Base-by-base conservation (phyloP, 1,284 basidiomycete species). In the Malassezia yamatoensis region DNA sequence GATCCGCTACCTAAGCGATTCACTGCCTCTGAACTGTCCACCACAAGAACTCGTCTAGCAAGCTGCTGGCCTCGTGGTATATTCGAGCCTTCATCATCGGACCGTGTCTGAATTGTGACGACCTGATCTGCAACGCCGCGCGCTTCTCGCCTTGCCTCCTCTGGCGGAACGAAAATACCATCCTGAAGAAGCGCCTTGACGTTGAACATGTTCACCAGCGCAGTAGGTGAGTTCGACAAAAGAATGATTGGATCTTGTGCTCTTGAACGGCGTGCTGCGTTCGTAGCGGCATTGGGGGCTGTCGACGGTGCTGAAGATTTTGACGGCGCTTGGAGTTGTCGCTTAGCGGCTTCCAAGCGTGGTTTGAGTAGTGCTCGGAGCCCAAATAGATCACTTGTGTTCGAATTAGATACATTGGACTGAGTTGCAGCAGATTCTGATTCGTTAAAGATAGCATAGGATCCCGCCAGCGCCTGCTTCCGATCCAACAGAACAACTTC, bases 161-260 rank as follows among this genome's bases (percentile, higher is more conserved):
- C 66, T n/a, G 63, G 51, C 11, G 56, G 52, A 7, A 77, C 84
- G 67, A 78, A 90, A 81, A 83, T 78, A 1, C 90, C 83, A 68
- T 96, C 87, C 77, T 96, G 88, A 15, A 98, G 77, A 76, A 96
- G 93, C 43, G 82, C 82, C 74, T 88, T 88, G 58, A 96, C 89
- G 75, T 98, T 98, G 81, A 91, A 86, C 89, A 98, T 94, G 5
- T 89, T 96, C 70, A 98, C 84, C 51, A 98, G 82, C 8, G 90
- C 85, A 0, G 91, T 96, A 0, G 90, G 90, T 1, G 88, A 90
- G 0, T 90, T 94, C 0, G 90, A 93, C 37, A 98, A 90, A 77
- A 96, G 85, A 74, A 96, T 91, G 70, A 98, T 96, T 0, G 91
- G 91, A 75, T 86, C 65, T 51, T 69, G 69, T 2, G 69, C 64